A percentile compares a stretch with the other conserved stretches of the same genome.
Evolutionary conservation across 352 stramenopile genomes (phyloP).

Genomic region (Paralagenidium karlingii): DNA sequence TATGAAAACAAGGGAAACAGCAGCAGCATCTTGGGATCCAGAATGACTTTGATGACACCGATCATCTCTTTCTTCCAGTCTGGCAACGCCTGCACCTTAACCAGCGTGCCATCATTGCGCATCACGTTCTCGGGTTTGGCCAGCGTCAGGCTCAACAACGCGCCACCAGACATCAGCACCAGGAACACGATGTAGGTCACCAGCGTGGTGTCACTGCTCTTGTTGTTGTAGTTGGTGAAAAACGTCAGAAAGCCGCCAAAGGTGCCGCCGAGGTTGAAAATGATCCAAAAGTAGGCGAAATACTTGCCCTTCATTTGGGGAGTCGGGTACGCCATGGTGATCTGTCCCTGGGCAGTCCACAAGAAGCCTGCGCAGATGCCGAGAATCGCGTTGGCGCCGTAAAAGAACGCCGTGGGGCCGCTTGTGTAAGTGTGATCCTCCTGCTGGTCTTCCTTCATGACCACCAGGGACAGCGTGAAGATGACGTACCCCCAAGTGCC

Average conservation of each 20-base stretch:
- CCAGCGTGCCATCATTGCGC: conserved; percentile 9
- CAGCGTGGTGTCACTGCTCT: conserved; percentile 3
- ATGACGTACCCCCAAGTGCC: conserved; percentile 45
- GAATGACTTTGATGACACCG: neutral
- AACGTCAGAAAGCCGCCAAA: conserved; percentile 54
- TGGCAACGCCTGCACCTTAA: no score
- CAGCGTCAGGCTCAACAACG: conserved; percentile 23
- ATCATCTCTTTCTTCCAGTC: neutral
- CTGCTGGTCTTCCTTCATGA: conserved; percentile 14
- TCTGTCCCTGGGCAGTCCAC: conserved; percentile 62
- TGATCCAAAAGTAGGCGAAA: conserved; percentile 61
- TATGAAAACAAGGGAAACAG: conserved; percentile 38
- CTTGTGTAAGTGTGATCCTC: neutral
- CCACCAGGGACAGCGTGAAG: conserved; percentile 30
- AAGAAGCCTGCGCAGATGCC: conserved; percentile 51
- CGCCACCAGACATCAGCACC: conserved; percentile 29
- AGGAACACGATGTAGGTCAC: conserved; percentile 50
- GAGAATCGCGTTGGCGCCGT: conserved; percentile 21
- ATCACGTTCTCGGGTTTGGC: conserved; percentile 12
- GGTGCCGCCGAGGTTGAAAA: conserved; percentile 68
- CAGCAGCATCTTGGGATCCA: conserved; percentile 6
- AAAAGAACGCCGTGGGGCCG: conserved; percentile 5
- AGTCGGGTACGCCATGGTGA: conserved; percentile 48
- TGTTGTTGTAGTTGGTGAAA: conserved; percentile 17
- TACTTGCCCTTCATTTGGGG: conserved; percentile 25